Evolutionary conservation across 179 eudicot species (phyloP).

Genomic region (Dionaea muscipula): DNA sequence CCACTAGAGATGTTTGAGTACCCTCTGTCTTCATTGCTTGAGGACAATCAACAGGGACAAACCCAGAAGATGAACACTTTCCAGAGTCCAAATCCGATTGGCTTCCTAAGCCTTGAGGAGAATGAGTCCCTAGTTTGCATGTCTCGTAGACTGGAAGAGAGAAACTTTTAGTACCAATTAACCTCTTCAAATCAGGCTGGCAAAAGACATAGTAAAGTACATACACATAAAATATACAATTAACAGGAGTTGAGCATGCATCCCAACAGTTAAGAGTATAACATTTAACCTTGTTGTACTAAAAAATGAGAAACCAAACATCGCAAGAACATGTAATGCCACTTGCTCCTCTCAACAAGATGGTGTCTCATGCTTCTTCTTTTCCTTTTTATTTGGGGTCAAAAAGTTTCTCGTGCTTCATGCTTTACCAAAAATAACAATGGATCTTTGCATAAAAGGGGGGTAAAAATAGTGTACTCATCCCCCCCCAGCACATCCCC

Average conservation of each 20-base stretch:
- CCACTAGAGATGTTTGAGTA: constrained; percentile 57
- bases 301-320: background rate
- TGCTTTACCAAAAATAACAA: no score
- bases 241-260: no score
- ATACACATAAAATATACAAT: no score
- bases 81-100: constrained; percentile 71
- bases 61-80: constrained; percentile 72
- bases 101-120: constrained; percentile 62
- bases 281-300: no score
- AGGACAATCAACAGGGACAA: constrained; percentile 80
- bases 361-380: background rate
- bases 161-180: constrained; percentile 4
- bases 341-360: background rate
- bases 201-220: background rate
- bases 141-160: constrained; percentile 65
- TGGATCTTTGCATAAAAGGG: no score
- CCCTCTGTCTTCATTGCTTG: constrained; percentile 73
- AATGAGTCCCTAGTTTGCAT: constrained; percentile 87
- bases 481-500: no score
- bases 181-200: background rate
- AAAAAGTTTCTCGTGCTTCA: no score
- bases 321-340: background rate
- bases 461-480: no score
- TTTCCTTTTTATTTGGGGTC: no score
- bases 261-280: no score